Evolutionary conservation across 2,329 filamentous ascomycete species (phyloP).

Genomic region (Diaporthe capsici): DNA sequence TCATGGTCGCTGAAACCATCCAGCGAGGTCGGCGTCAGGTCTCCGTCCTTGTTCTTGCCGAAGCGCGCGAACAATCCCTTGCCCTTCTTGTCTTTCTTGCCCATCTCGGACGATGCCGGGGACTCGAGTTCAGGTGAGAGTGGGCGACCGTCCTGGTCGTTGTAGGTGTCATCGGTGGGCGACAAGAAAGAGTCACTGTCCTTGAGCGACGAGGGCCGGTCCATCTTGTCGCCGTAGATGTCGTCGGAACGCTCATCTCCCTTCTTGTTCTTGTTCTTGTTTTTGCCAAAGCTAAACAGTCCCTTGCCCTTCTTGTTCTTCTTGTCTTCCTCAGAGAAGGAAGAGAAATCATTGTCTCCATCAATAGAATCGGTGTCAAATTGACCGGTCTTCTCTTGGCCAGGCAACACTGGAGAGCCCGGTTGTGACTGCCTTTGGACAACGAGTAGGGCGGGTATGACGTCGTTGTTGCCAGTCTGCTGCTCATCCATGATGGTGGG

Average conservation of each 20-base stretch:
- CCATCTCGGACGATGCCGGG: background rate
- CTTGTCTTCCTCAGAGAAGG: background rate
- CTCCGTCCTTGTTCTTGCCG: background rate
- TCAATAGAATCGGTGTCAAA: background rate
- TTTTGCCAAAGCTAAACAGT: background rate
- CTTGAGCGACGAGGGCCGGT: background rate
- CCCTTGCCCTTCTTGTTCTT: conserved; percentile 17
- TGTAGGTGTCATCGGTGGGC: background rate
- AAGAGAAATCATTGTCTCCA: background rate
- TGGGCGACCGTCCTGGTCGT: background rate
- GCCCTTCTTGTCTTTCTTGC: conserved; percentile 29
- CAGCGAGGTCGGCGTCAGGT: background rate
- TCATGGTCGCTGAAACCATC: background rate
- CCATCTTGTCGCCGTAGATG: background rate
- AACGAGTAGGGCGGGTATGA: conserved; percentile 17
- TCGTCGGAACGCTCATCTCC: background rate
- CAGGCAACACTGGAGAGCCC: conserved; percentile 9
- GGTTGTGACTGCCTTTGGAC: background rate
- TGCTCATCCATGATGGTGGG: background rate
- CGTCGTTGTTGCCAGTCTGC: background rate
- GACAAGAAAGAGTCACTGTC: background rate
- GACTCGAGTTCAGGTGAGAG: background rate
- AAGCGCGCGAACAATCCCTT: background rate
- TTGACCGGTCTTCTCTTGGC: background rate
- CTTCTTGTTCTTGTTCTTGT: background rate